Conservation (phyloP, 306 rosid species). For the Gastrolobium villosum region DNA sequence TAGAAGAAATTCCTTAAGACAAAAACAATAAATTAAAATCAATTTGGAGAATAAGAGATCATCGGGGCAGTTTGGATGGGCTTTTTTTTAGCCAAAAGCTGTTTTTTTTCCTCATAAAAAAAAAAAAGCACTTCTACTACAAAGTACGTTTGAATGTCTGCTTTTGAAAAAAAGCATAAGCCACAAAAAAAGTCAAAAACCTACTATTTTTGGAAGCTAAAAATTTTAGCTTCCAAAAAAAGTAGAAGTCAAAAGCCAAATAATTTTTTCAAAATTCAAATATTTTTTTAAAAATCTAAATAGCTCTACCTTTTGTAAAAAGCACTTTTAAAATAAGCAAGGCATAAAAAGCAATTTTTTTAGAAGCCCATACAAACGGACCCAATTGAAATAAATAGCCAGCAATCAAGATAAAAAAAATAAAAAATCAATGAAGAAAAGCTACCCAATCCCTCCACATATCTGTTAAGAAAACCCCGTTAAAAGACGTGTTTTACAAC, state of each 20-base stretch:
- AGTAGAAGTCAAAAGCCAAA: no score
- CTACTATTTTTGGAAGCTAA: no score
- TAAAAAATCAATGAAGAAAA: conserved; percentile 4
- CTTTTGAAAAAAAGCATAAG: neutral
- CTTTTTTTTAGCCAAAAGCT: no score
- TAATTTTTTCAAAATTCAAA: no score
- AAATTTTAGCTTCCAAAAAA: no score
- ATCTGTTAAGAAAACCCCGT: neutral
- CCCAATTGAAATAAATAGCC: no score
- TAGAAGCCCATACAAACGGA: no score
- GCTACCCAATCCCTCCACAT: neutral
- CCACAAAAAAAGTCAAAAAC: neutral
- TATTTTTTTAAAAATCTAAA: no score
- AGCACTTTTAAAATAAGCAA: no score
- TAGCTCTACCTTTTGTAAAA: no score
- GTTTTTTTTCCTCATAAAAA: neutral
- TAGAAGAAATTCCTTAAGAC: conserved; percentile 14
- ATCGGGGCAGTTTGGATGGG: neutral
- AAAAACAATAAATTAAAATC: conserved; percentile 21
- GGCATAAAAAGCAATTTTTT: no score
- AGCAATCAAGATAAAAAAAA: neutral
- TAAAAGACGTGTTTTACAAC: neutral
- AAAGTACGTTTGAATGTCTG: no score
- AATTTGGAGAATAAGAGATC: conserved; percentile 18
- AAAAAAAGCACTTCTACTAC: neutral